Evolutionary conservation across 2,329 filamentous ascomycete species (phyloP).

Genomic region (Clonostachys sp.): DNA sequence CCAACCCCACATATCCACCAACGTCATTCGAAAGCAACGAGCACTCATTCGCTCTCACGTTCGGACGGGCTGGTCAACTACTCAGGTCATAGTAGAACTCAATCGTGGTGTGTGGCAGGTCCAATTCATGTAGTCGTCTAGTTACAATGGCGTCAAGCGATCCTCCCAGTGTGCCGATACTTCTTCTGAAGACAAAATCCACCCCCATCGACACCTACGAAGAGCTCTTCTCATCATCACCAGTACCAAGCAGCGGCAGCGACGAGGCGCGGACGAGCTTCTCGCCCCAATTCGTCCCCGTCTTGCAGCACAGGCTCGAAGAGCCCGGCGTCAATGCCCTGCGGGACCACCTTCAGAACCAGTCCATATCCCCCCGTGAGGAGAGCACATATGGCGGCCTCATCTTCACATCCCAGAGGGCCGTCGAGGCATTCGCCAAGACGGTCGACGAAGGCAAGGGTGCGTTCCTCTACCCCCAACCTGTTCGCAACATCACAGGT

Average conservation of each 20-base stretch:
- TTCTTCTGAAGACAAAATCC: conserved; percentile 77
- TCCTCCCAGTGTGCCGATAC: conserved; percentile 34
- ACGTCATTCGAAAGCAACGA: no score
- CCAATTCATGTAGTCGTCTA: no score
- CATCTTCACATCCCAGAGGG: conserved; percentile 79
- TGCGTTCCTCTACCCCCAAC: conserved; percentile 14
- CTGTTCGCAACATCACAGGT: no score
- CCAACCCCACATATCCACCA: no score
- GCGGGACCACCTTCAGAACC: conserved; percentile 38
- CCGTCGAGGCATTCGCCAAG: conserved; percentile 71
- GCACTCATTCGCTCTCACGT: no score
- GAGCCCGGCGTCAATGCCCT: conserved; percentile 53
- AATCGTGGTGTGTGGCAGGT: no score
- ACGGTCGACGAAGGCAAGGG: conserved; percentile 44
- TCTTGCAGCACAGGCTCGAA: conserved; percentile 67
- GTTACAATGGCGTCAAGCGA: no score
- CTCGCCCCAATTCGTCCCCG: conserved; percentile 68
- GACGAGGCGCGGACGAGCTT: conserved; percentile 35
- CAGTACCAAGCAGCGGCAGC: conserved; percentile 9
- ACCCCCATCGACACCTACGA: conserved; percentile 68
- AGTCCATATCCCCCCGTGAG: conserved; percentile 28
- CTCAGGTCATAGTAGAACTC: no score
- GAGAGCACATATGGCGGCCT: conserved; percentile 62
- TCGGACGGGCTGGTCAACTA: no score
- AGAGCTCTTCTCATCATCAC: conserved; percentile 50